phyloP scores from a whole-genome alignment of 1,284 basidiomycete genomes.

The Coriolopsis trogii region DNA sequence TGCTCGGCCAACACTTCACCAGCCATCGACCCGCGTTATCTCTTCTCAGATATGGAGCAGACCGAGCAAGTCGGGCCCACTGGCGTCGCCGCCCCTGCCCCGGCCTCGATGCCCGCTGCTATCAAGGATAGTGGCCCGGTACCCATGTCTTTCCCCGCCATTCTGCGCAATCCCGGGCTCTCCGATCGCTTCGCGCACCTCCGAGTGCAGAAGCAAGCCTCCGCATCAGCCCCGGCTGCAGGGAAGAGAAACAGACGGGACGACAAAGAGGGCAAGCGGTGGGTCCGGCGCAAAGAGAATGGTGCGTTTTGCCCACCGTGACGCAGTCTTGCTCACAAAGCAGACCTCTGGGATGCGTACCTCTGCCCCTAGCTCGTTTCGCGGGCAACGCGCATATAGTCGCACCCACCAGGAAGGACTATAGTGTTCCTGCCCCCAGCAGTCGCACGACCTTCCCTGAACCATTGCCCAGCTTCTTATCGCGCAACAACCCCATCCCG shows the following conservation, averaged over 20 bases:
- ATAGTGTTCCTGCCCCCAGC: constrained; percentile 45
- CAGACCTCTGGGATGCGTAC: neutral
- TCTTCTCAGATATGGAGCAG: too few species aligned
- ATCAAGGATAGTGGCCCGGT: constrained; percentile 38
- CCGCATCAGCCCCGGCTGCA: constrained; percentile 12
- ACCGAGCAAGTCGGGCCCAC: too few species aligned
- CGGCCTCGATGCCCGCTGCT: too few species aligned
- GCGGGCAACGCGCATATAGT: constrained; percentile 71
- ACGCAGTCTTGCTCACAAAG: neutral
- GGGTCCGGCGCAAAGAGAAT: constrained; percentile 75
- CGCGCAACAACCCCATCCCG: constrained; percentile 59
- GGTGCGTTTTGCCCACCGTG: constrained; percentile 43
- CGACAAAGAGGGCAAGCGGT: constrained; percentile 76
- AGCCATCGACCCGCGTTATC: too few species aligned
- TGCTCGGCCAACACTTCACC: too few species aligned
- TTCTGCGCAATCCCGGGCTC: constrained; percentile 61
- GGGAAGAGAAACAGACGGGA: constrained; percentile 46
- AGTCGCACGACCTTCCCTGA: constrained; percentile 68
- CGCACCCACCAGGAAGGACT: constrained; percentile 58
- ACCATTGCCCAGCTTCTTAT: constrained; percentile 70
- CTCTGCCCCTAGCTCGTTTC: constrained; percentile 55
- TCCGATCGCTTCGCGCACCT: constrained; percentile 56
- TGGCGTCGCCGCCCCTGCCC: too few species aligned
- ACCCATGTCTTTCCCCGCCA: constrained; percentile 69
- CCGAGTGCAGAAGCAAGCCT: constrained; percentile 24